A percentile compares a stretch with the other conserved stretches of the same genome.
phyloP scores from a whole-genome alignment of 352 stramenopile genomes.

The Pythium diclinum region DNA sequence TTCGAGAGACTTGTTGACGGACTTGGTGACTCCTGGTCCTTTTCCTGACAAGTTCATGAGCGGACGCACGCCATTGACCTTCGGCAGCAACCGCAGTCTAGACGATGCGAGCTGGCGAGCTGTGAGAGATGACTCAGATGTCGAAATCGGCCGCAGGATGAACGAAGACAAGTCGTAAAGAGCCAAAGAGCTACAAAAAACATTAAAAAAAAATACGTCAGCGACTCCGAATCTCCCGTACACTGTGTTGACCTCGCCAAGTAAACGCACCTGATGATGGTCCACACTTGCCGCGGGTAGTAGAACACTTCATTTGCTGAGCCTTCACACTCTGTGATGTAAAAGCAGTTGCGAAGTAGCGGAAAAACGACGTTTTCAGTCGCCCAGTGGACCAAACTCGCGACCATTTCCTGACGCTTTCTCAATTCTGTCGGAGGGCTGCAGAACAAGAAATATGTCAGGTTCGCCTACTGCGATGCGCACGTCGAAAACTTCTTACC shows the following conservation, averaged over 20 bases:
- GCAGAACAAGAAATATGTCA: constrained; percentile 3
- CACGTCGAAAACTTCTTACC: constrained; percentile 6
- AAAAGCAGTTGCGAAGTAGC: constrained; percentile 62
- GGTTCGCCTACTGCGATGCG: no score
- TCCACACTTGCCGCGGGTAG: constrained; percentile 70
- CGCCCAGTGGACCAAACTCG: constrained; percentile 43
- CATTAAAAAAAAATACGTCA: constrained; percentile 6
- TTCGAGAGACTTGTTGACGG: constrained; percentile 63
- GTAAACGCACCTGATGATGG: constrained; percentile 47
- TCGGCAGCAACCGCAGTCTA: constrained; percentile 60
- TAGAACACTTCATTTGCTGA: constrained; percentile 63
- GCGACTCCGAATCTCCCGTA: not conserved
- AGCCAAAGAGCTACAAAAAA: constrained; percentile 37
- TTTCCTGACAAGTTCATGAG: constrained; percentile 70
- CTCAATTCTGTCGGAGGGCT: constrained; percentile 57
- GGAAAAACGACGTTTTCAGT: constrained; percentile 50
- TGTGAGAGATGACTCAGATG: constrained; percentile 8
- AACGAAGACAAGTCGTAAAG: constrained; percentile 44
- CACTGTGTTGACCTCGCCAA: not conserved
- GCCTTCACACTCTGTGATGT: constrained; percentile 71
- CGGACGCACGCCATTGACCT: constrained; percentile 60
- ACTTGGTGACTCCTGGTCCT: constrained; percentile 11
- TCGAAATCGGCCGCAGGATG: constrained; percentile 33
- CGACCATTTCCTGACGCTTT: constrained; percentile 43
- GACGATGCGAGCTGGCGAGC: constrained; percentile 43